phyloP scores from a whole-genome alignment of 1,139 yeast genomes.

The Taphrina pruni region DNA sequence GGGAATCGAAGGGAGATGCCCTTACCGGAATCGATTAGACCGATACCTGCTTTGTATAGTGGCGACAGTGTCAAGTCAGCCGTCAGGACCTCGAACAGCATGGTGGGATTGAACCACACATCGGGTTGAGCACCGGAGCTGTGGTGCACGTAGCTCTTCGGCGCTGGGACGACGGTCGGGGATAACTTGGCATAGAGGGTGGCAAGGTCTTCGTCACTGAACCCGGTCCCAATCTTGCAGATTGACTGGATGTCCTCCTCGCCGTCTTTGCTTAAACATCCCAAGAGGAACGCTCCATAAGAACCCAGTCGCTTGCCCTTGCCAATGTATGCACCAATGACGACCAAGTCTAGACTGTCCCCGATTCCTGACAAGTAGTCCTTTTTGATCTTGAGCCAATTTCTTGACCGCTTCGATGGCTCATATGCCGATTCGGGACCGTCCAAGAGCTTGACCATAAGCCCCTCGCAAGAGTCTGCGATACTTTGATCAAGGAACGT shows the following conservation, averaged over 20 bases:
- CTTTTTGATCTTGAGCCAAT: slow-evolving; percentile 93
- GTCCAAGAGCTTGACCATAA: slow-evolving; percentile 89
- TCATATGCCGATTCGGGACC: slow-evolving; percentile 84
- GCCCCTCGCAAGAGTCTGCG: slow-evolving; percentile 89
- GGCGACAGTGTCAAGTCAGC: slow-evolving; percentile 95
- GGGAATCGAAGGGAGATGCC: slow-evolving; percentile 94
- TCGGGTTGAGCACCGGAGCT: slow-evolving; percentile 62
- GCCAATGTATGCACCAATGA: slow-evolving; percentile 92
- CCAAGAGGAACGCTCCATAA: slow-evolving; percentile 92
- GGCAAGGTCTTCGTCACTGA: slow-evolving; percentile 80
- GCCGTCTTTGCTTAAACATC: slow-evolving; percentile 84
- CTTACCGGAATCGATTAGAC: slow-evolving; percentile 57
- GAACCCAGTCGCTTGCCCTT: slow-evolving; percentile 92
- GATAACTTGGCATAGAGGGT: slow-evolving; percentile 65
- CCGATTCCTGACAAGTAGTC: slow-evolving; percentile 95
- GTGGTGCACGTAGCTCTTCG: slow-evolving; percentile 65
- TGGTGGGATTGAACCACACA: slow-evolving; percentile 88
- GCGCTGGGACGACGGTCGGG: slow-evolving; percentile 69
- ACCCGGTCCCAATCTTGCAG: slow-evolving; percentile 97
- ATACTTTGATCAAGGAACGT: slow-evolving; percentile 87
- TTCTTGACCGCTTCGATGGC: slow-evolving; percentile 91
- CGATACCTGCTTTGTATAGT: slow-evolving; percentile 74
- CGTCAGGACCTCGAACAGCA: slow-evolving; percentile 85
- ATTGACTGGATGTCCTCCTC: slow-evolving; percentile 88
- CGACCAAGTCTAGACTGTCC: slow-evolving; percentile 91